Base-by-base conservation (phyloP, 75 land plant species). In the Chamaecyparis obtusa region DNA sequence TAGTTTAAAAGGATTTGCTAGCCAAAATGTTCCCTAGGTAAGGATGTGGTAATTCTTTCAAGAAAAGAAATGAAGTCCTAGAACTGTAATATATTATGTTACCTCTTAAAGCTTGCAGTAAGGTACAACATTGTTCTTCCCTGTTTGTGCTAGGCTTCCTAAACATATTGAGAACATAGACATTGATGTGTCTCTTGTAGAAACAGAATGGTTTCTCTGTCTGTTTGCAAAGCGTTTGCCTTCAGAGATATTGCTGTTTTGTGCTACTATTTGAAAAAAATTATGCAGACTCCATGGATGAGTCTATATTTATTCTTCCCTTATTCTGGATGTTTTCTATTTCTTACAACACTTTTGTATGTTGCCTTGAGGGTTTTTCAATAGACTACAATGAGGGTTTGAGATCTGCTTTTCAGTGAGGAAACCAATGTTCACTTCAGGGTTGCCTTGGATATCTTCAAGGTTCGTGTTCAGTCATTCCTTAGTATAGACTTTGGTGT, bases 381-480 rank as follows among this genome's bases (percentile, higher is more conserved):
- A 21, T 87, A 96, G 98, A 96, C 98, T 54, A 92, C 99, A 8
- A 85, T 97, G 93, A 91, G 99, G 48, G 92, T 96, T 37, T 97
- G 99, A 98, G 99, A 97, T 93, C 94, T 96, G 48, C 95, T 97
- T 56, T 97, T 97, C 93, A 94, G 92, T 85, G 98, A 97, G 77
- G 98, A 98, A 48, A 95, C 96, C 19, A 93, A 94, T 80, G 92
- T 95, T 88, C 85, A 96, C 27, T 96, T 96, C 84, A 92, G 90
- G 87, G 95, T 95, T 27, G 99, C 98, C 80, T 88, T 96, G 86
- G 99, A 96, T 48, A 91, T 96, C 36, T 96, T 96, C 87, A 97
- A 95, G 98, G 99, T 89, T 77, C 21, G 64, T 6, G 39, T 56
- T 49, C 49, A 39, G 30, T 57, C 36, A 16, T 88, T n/a, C 46